phyloP scores from a whole-genome alignment of 148 eudicot genomes.

The Simmondsia chinensis region DNA sequence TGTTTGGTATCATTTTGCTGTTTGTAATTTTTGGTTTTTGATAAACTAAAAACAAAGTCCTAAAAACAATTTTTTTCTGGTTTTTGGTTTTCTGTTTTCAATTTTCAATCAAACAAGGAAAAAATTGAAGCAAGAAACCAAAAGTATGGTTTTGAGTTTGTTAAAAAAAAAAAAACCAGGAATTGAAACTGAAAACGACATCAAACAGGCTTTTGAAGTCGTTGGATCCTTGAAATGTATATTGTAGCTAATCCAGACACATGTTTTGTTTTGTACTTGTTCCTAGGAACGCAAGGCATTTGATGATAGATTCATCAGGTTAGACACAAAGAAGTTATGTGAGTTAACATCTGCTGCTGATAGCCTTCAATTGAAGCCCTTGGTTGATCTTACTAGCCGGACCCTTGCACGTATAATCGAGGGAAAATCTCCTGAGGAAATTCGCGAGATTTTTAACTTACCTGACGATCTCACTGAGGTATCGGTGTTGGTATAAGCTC shows the following conservation, averaged over 20 bases:
- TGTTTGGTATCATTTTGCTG: too few relatives aligned
- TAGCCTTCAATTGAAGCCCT: slow-evolving; percentile 67
- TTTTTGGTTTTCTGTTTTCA: too few relatives aligned
- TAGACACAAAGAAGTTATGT: slow-evolving; percentile 58
- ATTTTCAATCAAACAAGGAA: too few relatives aligned
- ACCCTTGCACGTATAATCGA: slow-evolving; percentile 75
- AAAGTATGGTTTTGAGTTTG: too few relatives aligned
- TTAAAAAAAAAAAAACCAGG: too few relatives aligned
- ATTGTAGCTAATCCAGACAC: neutral
- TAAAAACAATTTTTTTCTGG: too few relatives aligned
- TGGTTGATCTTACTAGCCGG: slow-evolving; percentile 74
- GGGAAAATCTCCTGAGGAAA: slow-evolving; percentile 78
- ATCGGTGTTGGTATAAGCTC: slow-evolving; percentile 6
- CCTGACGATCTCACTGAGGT: slow-evolving; percentile 92
- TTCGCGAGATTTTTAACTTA: slow-evolving; percentile 65
- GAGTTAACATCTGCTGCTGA: slow-evolving; percentile 76
- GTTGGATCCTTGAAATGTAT: neutral
- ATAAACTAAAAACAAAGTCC: too few relatives aligned
- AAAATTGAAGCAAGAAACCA: too few relatives aligned
- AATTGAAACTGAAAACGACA: too few relatives aligned
- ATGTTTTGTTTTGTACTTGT: slow-evolving; percentile 1
- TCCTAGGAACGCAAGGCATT: slow-evolving; percentile 63
- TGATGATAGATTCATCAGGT: slow-evolving; percentile 55
- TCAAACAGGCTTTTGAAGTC: too few relatives aligned
- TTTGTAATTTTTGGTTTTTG: too few relatives aligned